A percentile compares a stretch with the other conserved stretches of the same genome.
phyloP scores from a whole-genome alignment of 2,329 filamentous ascomycete species.

The Colletotrichum navitas region DNA sequence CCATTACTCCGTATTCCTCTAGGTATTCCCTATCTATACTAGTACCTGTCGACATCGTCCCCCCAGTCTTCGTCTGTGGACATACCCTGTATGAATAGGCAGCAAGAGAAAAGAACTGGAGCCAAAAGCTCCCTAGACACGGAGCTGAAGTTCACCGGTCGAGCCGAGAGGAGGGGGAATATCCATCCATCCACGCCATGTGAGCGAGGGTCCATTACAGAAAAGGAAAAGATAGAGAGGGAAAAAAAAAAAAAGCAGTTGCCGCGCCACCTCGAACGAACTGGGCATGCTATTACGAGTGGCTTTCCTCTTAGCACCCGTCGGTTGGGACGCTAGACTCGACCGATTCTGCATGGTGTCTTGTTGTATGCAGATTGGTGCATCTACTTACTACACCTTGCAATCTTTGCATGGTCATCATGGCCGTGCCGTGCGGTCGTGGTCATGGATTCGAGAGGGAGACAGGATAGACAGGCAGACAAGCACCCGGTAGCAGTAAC shows the following conservation, averaged over 20 bases:
- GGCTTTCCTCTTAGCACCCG: constrained; percentile 34
- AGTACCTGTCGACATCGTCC: constrained; percentile 23
- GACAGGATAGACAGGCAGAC: background rate
- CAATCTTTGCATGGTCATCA: constrained; percentile 5
- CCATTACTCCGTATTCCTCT: background rate
- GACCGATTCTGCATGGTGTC: constrained; percentile 16
- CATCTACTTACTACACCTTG: background rate
- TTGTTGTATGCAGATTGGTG: constrained; percentile 2
- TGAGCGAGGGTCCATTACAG: background rate
- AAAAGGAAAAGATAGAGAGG: constrained; percentile 5
- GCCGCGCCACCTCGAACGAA: constrained; percentile 31
- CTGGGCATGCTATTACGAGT: constrained; percentile 36
- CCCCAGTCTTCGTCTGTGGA: constrained; percentile 17
- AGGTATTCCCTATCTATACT: constrained; percentile 11
- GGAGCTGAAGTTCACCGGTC: background rate
- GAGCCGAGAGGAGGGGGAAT: background rate
- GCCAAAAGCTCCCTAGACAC: background rate
- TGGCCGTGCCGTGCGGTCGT: background rate
- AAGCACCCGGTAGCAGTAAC: background rate
- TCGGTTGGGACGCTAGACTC: constrained; percentile 25
- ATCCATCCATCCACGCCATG: constrained; percentile 15
- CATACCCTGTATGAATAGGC: background rate
- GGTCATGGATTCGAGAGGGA: constrained; percentile 3
- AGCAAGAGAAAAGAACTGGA: background rate
- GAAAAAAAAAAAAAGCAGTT: constrained; percentile 6